Evolutionary conservation across 1,284 basidiomycete species (phyloP).

Genomic region (Austroboletus niveus): DNA sequence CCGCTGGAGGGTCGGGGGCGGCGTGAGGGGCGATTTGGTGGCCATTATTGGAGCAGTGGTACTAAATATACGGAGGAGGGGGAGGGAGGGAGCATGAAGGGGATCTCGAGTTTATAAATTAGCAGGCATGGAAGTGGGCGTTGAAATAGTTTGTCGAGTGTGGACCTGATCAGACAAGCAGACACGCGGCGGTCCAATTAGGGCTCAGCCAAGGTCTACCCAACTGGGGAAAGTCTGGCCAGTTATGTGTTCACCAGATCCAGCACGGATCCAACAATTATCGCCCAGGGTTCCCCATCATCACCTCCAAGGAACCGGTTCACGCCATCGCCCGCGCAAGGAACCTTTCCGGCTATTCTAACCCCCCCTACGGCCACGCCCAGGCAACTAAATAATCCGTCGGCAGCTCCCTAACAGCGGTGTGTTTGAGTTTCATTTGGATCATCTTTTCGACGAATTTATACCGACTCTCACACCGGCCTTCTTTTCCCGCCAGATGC

Average conservation of each 20-base stretch:
- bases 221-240: conserved; percentile 13
- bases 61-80: conserved; percentile 34
- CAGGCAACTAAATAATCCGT: conserved; percentile 19
- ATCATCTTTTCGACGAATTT: conserved; percentile 26
- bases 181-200: conserved; percentile 25
- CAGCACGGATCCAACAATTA: conserved; percentile 10
- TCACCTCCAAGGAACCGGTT: conserved; percentile 18
- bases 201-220: conserved; percentile 4
- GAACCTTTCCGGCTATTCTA: conserved; percentile 12
- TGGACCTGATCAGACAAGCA: conserved; percentile 28
- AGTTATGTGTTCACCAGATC: conserved; percentile 17
- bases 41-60: conserved; percentile 33
- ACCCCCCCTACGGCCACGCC: conserved; percentile 1
- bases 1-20: conserved; percentile 33
- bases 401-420: conserved; percentile 26
- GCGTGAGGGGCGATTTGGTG: conserved; percentile 30
- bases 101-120: conserved; percentile 25
- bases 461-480: conserved; percentile 25
- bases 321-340: conserved; percentile 6
- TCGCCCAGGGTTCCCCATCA: conserved; percentile 7
- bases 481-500: conserved; percentile 14
- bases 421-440: conserved; percentile 32
- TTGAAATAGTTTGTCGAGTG: conserved; percentile 31
- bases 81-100: conserved; percentile 3
- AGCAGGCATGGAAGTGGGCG: conserved; percentile 27